phyloP scores from a whole-genome alignment of 371 early-diverging fungal genomes.

The Mortierella sp. region DNA sequence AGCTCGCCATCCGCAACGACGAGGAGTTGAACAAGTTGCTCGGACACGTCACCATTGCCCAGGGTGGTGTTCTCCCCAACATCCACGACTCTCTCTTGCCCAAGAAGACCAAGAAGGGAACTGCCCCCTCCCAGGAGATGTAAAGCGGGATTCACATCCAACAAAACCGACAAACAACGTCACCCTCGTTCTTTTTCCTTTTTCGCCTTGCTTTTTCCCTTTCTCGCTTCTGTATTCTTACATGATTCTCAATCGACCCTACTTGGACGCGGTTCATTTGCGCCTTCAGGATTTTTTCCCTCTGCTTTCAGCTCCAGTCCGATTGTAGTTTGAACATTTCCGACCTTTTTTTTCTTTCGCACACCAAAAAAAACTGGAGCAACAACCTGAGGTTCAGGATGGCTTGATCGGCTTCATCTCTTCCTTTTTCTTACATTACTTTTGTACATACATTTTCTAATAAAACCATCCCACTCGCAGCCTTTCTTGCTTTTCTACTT shows the following conservation, averaged over 20 bases:
- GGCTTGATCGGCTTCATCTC: not conserved
- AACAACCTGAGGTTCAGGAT: not conserved
- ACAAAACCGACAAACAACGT: not conserved
- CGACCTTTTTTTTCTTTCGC: not conserved
- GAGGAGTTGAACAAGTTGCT: constrained; percentile 97
- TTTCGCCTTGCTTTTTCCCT: constrained; percentile 11
- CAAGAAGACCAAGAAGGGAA: constrained; percentile 81
- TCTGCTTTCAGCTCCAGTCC: not conserved
- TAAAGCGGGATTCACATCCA: constrained; percentile 34
- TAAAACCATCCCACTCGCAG: constrained; percentile 14
- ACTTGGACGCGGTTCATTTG: not conserved
- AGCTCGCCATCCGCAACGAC: constrained; percentile 96
- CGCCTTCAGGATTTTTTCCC: not conserved
- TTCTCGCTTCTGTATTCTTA: constrained; percentile 28
- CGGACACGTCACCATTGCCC: constrained; percentile 89
- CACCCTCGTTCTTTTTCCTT: not conserved
- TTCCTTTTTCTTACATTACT: constrained; percentile 20
- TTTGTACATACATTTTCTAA: constrained; percentile 40
- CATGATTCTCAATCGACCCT: constrained; percentile 15
- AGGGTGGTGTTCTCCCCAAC: constrained; percentile 91
- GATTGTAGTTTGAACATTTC: not conserved
- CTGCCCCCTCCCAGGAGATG: constrained; percentile 62
- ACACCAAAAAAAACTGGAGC: not conserved
- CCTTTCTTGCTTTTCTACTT: not conserved
- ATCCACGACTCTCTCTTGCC: constrained; percentile 80